These are phyloP conservation scores for Jaltomata sinuosa DNA, from an alignment of 257 asterid genomes.

Conservation along the genomic window DNA sequence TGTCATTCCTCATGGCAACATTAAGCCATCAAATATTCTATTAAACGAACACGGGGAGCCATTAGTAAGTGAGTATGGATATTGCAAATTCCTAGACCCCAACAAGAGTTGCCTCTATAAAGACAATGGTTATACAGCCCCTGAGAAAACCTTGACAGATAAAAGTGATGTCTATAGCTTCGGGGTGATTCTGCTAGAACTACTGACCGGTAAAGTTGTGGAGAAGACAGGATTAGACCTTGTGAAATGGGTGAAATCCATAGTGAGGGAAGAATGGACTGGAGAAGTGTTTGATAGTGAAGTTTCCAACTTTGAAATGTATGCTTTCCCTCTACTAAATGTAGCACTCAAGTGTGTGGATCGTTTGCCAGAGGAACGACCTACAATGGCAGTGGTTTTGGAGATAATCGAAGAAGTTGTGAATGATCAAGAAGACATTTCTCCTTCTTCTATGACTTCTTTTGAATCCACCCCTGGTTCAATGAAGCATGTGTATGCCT, in stretches of 20 bases:
- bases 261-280: conserved; percentile 41
- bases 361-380: conserved; percentile 21
- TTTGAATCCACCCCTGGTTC: conserved; percentile 12
- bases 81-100: conserved; percentile 7
- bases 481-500: not conserved
- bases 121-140: conserved; percentile 17
- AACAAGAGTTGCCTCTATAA: not conserved
- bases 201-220: conserved; percentile 33
- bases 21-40: conserved; percentile 40
- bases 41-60: conserved; percentile 21
- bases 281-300: conserved; percentile 38
- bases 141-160: conserved; percentile 18
- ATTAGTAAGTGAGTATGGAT: conserved; percentile 35
- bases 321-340: conserved; percentile 31
- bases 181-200: conserved; percentile 28
- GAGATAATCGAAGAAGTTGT: conserved; percentile 29
- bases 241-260: conserved; percentile 33
- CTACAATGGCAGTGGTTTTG: conserved; percentile 19
- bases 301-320: conserved; percentile 12
- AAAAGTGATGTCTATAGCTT: conserved; percentile 23
- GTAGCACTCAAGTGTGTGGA: conserved; percentile 34
- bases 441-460: conserved; percentile 8
- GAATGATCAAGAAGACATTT: conserved; percentile 16
- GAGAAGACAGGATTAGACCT: conserved; percentile 29
- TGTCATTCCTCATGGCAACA: conserved; percentile 38